phyloP scores from a whole-genome alignment of 371 early-diverging fungal species.

The Mucor indicus region DNA sequence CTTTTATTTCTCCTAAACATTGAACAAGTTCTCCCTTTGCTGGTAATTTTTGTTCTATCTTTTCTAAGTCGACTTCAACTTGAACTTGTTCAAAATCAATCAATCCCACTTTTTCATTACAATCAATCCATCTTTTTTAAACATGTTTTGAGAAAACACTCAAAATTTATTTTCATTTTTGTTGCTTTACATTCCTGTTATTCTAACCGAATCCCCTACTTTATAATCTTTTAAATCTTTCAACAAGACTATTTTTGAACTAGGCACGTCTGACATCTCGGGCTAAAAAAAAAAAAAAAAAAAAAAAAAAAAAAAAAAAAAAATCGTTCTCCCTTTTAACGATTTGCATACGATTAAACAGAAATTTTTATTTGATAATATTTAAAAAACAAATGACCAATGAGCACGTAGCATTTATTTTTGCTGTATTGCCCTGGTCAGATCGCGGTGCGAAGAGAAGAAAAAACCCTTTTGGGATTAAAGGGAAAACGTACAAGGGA shows the following conservation, averaged over 20 bases:
- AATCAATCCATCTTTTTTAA: not conserved
- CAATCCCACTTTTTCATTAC: not conserved
- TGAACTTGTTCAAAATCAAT: too few species aligned
- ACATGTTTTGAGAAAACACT: not conserved
- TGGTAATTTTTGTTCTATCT: not conserved
- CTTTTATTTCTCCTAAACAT: slow-evolving; percentile 20
- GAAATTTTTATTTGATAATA: too few species aligned
- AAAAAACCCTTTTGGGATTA: too few species aligned
- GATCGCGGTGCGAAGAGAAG: too few species aligned
- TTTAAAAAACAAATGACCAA: too few species aligned
- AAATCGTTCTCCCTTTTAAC: not conserved
- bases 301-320: slow-evolving; percentile 2
- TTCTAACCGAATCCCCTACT: slow-evolving; percentile 13
- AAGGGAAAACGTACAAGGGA: too few species aligned
- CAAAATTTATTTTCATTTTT: not conserved
- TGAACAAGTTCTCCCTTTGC: slow-evolving; percentile 9
- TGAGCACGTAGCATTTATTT: too few species aligned
- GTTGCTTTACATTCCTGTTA: slow-evolving; percentile 15
- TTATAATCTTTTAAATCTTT: slow-evolving; percentile 2
- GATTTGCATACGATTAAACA: too few species aligned
- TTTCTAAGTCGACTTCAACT: not conserved
- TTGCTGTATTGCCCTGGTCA: too few species aligned
- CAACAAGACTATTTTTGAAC: slow-evolving; percentile 12
- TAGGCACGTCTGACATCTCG: slow-evolving; percentile 11
- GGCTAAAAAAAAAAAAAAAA: slow-evolving; percentile 3